Percentiles rank a stretch among this genome's conserved stretches.
These are phyloP conservation scores for Choanephora cucurbitarum DNA, from an alignment of 371 early-diverging fungal species.

Conservation along the genomic window DNA sequence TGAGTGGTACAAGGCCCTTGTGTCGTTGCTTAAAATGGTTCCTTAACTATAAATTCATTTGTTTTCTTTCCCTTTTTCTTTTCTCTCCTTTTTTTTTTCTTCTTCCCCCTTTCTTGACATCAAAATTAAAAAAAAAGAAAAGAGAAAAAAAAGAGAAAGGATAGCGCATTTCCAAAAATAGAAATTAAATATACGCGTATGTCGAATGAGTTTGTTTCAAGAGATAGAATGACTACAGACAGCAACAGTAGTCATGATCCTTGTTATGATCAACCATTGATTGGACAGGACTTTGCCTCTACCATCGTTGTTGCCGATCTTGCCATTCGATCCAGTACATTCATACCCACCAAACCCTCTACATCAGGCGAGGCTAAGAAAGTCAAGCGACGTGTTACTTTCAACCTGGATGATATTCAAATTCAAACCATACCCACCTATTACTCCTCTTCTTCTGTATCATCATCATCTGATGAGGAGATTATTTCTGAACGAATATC, in stretches of 20 bases:
- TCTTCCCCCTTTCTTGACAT: no score
- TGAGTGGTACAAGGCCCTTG: no score
- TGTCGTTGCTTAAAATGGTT: no score
- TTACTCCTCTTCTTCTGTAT: slow-evolving; percentile 10
- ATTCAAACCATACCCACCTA: slow-evolving; percentile 18
- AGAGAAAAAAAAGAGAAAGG: no score
- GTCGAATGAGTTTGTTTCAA: background rate
- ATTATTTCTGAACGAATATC: slow-evolving; percentile 22
- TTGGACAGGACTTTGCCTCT: slow-evolving; percentile 14
- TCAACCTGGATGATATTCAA: slow-evolving; percentile 18
- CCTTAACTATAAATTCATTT: no score
- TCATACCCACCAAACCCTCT: background rate
- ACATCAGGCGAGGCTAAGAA: background rate
- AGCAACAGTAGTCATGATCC: background rate
- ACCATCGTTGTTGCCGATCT: slow-evolving; percentile 9
- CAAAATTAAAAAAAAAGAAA: no score
- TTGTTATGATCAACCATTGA: background rate
- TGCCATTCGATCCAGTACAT: slow-evolving; percentile 16
- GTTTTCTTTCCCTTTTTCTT: no score
- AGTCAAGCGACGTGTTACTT: slow-evolving; percentile 25
- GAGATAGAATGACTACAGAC: background rate
- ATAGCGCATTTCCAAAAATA: no score
- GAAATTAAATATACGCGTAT: background rate
- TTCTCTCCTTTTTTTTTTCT: no score
- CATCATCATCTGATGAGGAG: slow-evolving; percentile 1